Conservation (phyloP, 768 basidiomycete species). For the Xerocomellus intermedius region DNA sequence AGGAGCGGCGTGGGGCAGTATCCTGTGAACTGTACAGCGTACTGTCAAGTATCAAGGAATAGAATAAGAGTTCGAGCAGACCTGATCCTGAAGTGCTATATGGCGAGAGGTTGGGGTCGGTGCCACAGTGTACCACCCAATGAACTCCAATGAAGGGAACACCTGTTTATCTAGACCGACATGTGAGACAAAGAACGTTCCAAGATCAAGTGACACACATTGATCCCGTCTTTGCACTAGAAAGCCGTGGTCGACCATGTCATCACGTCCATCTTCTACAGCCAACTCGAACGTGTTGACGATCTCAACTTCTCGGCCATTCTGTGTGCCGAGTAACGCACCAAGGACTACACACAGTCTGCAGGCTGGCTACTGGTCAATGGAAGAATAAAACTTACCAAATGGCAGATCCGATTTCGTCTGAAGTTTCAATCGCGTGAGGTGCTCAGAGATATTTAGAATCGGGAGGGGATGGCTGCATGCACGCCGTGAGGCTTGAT, state of each 20-base stretch:
- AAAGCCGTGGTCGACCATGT: slow-evolving; percentile 77
- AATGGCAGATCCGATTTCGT: slow-evolving; percentile 59
- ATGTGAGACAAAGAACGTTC: slow-evolving; percentile 3
- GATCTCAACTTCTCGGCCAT: slow-evolving; percentile 93
- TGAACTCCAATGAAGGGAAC: slow-evolving; percentile 94
- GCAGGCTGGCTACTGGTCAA: not conserved
- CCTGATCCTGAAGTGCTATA: slow-evolving; percentile 85
- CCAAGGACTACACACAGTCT: slow-evolving; percentile 68
- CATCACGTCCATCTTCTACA: slow-evolving; percentile 49
- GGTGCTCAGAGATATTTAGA: slow-evolving; percentile 94
- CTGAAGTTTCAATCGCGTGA: slow-evolving; percentile 81
- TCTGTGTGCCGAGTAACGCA: slow-evolving; percentile 90
- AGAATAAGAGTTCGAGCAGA: slow-evolving; percentile 23
- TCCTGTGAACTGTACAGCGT: slow-evolving; percentile 60
- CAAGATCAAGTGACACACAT: slow-evolving; percentile 47
- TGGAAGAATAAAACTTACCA: slow-evolving; percentile 42
- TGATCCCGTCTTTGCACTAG: slow-evolving; percentile 82
- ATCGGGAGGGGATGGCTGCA: slow-evolving; percentile 93
- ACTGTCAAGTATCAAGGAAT: not conserved
- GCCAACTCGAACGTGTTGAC: slow-evolving; percentile 95
- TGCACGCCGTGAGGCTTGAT: slow-evolving; percentile 16
- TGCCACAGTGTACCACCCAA: slow-evolving; percentile 96
- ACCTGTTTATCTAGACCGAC: slow-evolving; percentile 84
- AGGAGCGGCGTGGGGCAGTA: slow-evolving; percentile 90
- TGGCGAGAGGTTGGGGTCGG: slow-evolving; percentile 70